Evolutionary conservation across 805 yeast genomes (phyloP).

Genomic region (Metschnikowia reukaufii): DNA sequence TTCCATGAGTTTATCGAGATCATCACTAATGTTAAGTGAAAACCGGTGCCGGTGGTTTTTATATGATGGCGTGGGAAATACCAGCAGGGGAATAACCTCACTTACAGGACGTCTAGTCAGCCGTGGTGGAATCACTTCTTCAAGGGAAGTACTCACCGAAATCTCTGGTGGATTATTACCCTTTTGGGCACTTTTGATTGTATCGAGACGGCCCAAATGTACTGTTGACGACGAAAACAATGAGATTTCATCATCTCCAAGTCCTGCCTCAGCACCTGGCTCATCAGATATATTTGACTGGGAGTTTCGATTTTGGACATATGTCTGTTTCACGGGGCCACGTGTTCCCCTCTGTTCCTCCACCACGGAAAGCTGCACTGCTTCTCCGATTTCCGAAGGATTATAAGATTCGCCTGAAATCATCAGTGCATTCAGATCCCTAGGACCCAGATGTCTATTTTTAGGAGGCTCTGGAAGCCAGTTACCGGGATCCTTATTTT

Average conservation of each 20-base stretch:
- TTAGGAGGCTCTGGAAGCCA: slow-evolving; percentile 7
- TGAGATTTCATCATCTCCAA: slow-evolving; percentile 16
- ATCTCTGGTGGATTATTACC: slow-evolving; percentile 26
- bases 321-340: slow-evolving; percentile 16
- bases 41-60: slow-evolving; percentile 14
- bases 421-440: slow-evolving; percentile 12
- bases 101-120: slow-evolving; percentile 40
- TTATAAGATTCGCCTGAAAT: slow-evolving; percentile 16
- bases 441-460: neutral
- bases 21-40: slow-evolving; percentile 35
- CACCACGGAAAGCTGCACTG: slow-evolving; percentile 18
- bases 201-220: slow-evolving; percentile 24
- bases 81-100: slow-evolving; percentile 15
- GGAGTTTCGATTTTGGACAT: slow-evolving; percentile 5
- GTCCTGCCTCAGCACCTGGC: neutral
- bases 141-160: slow-evolving; percentile 35
- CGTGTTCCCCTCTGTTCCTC: slow-evolving; percentile 8
- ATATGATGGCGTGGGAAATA: neutral
- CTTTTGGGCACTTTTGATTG: slow-evolving; percentile 16
- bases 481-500: neutral
- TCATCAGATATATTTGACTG: neutral
- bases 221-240: slow-evolving; percentile 17
- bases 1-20: slow-evolving; percentile 40
- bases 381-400: slow-evolving; percentile 25
- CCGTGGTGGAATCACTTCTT: slow-evolving; percentile 39